Base-by-base conservation (phyloP, 176 grass and related monocot species). In the Phyllostachys edulis region DNA sequence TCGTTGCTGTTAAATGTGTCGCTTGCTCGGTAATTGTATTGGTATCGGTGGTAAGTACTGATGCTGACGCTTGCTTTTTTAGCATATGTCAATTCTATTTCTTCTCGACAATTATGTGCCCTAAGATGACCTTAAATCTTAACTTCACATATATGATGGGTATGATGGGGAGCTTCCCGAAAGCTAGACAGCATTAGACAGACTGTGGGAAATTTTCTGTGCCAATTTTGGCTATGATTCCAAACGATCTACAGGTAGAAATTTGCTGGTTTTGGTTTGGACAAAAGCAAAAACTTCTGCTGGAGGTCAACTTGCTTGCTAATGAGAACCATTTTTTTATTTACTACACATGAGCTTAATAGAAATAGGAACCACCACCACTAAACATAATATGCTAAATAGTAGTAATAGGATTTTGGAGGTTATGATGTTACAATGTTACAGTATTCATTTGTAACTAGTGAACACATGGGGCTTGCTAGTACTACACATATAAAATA, bases 51-150 rank as follows among this genome's bases (percentile, higher is more conserved):
- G 34, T 24, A 74, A 44, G n/a, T 38, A 38, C 9, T 67, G 87
- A 85, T 65, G 81, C 47, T 14, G 76, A 89, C 69, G 34, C 63
- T 62, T 82, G 13, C 20, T 63, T 63, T 51, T 67, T 75, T 14
- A 44, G 23, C 47, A 21, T 45, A 0, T 26, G 5, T 24, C 7
- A 14, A 4, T 61, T 40, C 16, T 13, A 17, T 56, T 46, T 66
- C 81, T 78, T 21, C 9, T 36, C 44, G 2, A 37, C 17, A 23
- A 36, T 56, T 45, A 56, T 74, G 69, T 17, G 4, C 18, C 3
- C 24, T 1, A 10, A 47, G 1, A 75, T 24, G 2, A 49, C 67
- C 40, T 55, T 77, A 45, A n/a, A 9, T 8, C 36, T 36, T 12
- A 32, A 71, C 54, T 34, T 13, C 6, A 37, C n/a, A 45, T 44